Percentiles rank a stretch among this genome's conserved stretches.
These are phyloP conservation scores for Penicillium pulvis DNA, from an alignment of 495 filamentous ascomycete species.

Conservation along the genomic window DNA sequence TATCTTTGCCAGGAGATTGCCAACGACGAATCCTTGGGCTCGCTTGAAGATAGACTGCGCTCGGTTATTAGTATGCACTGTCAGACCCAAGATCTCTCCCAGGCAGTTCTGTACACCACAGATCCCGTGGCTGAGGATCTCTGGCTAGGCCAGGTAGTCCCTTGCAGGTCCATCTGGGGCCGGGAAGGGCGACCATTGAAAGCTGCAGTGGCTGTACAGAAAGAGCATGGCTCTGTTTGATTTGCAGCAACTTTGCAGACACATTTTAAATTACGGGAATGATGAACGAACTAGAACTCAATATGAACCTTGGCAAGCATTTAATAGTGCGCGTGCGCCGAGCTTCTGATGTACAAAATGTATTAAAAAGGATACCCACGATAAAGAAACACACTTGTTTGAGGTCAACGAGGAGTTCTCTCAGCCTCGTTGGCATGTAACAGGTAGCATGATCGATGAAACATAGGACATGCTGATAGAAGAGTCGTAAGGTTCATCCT, in stretches of 20 bases:
- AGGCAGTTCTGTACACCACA: conserved; percentile 42
- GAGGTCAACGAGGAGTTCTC: no score
- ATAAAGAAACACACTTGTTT: no score
- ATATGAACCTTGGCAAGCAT: background rate
- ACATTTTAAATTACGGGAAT: conserved; percentile 4
- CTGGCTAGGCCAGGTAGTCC: conserved; percentile 46
- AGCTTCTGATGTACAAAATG: background rate
- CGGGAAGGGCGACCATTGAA: conserved; percentile 35
- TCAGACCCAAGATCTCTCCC: conserved; percentile 18
- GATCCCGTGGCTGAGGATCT: conserved; percentile 22
- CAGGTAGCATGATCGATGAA: no score
- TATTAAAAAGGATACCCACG: no score
- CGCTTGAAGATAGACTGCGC: conserved; percentile 26
- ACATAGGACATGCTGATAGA: no score
- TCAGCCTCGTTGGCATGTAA: no score
- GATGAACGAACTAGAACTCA: conserved; percentile 10
- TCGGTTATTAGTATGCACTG: conserved; percentile 20
- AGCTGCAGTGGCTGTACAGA: conserved; percentile 43
- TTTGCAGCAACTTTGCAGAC: background rate
- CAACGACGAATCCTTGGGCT: conserved; percentile 11
- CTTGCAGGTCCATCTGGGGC: conserved; percentile 52
- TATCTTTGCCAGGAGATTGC: conserved; percentile 41
- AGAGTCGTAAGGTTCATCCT: no score
- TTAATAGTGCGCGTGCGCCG: background rate
- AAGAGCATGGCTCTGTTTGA: background rate